Evolutionary conservation across 306 rosid species (phyloP), one percentile per base, ranked within the genome.

Genomic region (Glycyrrhiza uralensis): DNA sequence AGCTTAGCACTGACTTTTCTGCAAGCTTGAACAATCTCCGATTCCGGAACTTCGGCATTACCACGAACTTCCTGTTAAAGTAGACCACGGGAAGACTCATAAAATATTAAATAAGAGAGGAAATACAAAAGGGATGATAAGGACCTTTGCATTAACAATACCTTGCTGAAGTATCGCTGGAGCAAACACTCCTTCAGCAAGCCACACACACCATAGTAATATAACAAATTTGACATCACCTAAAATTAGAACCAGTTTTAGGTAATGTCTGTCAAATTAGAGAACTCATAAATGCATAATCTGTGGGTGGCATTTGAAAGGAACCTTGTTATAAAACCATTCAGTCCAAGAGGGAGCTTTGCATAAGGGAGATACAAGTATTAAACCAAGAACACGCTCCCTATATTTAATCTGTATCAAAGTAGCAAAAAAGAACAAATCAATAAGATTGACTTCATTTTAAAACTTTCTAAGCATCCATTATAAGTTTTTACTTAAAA

Each of bases 161-260:
- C 98, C 98, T 92, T 88, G 87, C 98, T 90, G 84, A 92, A 92
- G 77, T 90, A 90, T 19, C 98, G 84, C 80, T 90, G 96, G 74
- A 92, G 95, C 81, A 92, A 79, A 81, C 84, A 92, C 77, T 92
- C 98, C 72, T 90, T 92, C 54, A 88, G 61, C 85, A 92, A 67
- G 26, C 90, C 92, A 59, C 96, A 90, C 85, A 84, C 88, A 79
- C 96, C 98, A 78, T 92, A 90, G 76, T 82, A 92, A 73, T 92
- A 88, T 44, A 92, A 83, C 84, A 87, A 82, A 71, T 92, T 90
- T 13, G 91, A 82, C 82, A 88, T 87, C 68, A 92, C 91, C 98
- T 92, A 49, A 76, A 26, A 80, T 69, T 26, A 77, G 42, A 79
- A 65, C 26, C 42, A 36, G 73, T 63, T 19, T 75, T 69, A 72